phyloP scores from a whole-genome alignment of 2,329 filamentous ascomycete species.

The Leptographium lundbergii region DNA sequence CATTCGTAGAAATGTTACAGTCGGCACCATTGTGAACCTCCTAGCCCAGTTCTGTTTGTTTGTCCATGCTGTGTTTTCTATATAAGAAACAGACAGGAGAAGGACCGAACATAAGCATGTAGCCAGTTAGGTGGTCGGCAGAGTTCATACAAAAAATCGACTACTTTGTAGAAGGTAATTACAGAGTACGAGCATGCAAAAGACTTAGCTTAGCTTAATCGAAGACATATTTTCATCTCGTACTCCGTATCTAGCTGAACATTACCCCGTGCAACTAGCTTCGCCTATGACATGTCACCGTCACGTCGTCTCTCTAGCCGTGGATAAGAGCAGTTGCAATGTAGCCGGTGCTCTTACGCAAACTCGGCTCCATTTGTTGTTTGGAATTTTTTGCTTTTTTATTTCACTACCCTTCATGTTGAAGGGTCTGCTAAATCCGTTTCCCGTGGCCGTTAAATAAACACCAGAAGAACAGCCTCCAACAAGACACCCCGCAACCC shows the following conservation, averaged over 20 bases:
- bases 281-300: too few species aligned
- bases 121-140: too few species aligned
- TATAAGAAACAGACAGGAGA: not conserved
- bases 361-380: not conserved
- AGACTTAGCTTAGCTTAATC: too few species aligned
- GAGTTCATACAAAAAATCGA: too few species aligned
- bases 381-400: conserved; percentile 4
- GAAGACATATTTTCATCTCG: too few species aligned
- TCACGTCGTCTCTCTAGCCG: not conserved
- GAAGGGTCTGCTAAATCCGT: conserved; percentile 19
- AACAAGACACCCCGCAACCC: conserved; percentile 20
- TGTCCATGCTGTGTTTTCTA: not conserved
- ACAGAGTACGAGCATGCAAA: too few species aligned
- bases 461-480: conserved; percentile 46
- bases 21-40: conserved; percentile 36
- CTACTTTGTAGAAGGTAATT: too few species aligned
- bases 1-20: conserved; percentile 26
- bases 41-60: conserved; percentile 31
- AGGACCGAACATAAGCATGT: not conserved
- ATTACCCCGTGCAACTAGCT: too few species aligned
- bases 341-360: not conserved
- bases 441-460: conserved; percentile 42
- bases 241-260: too few species aligned
- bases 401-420: conserved; percentile 1
- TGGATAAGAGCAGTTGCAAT: not conserved